A percentile compares a stretch with the other conserved stretches of the same genome.
phyloP scores from a whole-genome alignment of 805 yeast species.

The Blastobotrys mokoenaii region DNA sequence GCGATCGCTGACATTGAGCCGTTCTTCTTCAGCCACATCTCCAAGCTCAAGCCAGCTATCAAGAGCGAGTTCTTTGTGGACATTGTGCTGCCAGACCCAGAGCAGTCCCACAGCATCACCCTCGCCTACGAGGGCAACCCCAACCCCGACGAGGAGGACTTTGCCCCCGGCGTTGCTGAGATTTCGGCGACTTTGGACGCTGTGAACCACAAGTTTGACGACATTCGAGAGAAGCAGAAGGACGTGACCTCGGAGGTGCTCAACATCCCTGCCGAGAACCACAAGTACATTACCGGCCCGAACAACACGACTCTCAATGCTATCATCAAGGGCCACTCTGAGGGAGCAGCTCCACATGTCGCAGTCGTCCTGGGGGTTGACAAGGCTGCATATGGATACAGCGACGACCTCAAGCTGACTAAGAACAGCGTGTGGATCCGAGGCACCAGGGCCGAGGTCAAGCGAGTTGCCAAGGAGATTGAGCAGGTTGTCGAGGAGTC shows the following conservation, averaged over 20 bases:
- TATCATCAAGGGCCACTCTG: slow-evolving; percentile 30
- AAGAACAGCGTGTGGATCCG: slow-evolving; percentile 52
- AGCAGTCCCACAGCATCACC: slow-evolving; percentile 36
- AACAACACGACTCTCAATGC: slow-evolving; percentile 48
- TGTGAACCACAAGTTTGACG: slow-evolving; percentile 43
- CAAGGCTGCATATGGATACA: slow-evolving; percentile 21
- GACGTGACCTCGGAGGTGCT: slow-evolving; percentile 45
- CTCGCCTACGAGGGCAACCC: slow-evolving; percentile 43
- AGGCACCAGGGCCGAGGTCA: slow-evolving; percentile 62
- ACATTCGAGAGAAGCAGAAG: slow-evolving; percentile 50
- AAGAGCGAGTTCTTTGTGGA: slow-evolving; percentile 38
- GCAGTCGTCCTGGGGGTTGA: slow-evolving; percentile 23
- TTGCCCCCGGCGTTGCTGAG: slow-evolving; percentile 61
- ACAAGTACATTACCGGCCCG: slow-evolving; percentile 53
- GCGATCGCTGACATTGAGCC: slow-evolving; percentile 58
- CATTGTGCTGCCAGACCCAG: slow-evolving; percentile 41
- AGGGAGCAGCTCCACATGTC: slow-evolving; percentile 27
- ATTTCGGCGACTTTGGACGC: slow-evolving; percentile 43
- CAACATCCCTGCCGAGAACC: slow-evolving; percentile 45
- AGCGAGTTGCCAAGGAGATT: slow-evolving; percentile 44
- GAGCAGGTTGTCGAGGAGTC: slow-evolving; percentile 47
- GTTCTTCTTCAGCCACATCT: slow-evolving; percentile 45
- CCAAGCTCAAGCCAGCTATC: slow-evolving; percentile 16
- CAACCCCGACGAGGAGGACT: slow-evolving; percentile 46
- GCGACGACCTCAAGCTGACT: slow-evolving; percentile 19